Base-by-base conservation (phyloP, 2,329 filamentous ascomycete genomes). In the Colletotrichum agaves region DNA sequence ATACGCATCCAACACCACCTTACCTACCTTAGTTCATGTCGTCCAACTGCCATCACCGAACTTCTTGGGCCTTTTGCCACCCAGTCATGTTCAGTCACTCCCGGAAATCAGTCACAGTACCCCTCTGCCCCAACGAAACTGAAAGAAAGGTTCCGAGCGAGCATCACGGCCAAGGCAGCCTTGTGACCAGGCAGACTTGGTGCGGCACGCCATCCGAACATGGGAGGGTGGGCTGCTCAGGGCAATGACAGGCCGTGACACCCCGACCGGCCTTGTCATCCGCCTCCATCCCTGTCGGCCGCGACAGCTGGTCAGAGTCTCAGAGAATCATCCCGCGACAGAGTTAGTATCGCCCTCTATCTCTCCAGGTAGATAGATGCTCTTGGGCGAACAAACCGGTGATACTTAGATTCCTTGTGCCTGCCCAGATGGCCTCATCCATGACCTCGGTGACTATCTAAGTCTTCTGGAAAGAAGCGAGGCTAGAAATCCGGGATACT, bases 141-240 rank as follows among this genome's bases (percentile, higher is more conserved):
- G 12, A 37, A 33, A 13, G 17, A 23, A 19, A 35, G 37, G 33
- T 33, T 47, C 56, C 43, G n/a, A 43, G 52, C 50, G 50, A 62
- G 17, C 11, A 15, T 21, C 53, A 19, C 21, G 53, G 19, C 61
- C 64, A 64, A 53, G 61, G 61, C 64, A 68, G 65, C 65, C 65
- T 60, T 59, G 65, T 68, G 65, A 68, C 55, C 61, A 68, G 65
- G 61, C 65, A 68, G 65, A 60, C 11, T 68, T 55, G 15, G 46
- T 64, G 53, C 65, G 65, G 65, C 65, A 68, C 46, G 65, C 65
- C 65, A 49, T 68, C 61, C 65, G 61, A 64, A 64, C 33, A 53
- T 43, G 19, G 35, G 61, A 60, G 65, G 65, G 65, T 65, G 61
- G 53, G 65, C 47, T 46, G 65, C 41, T 50, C 61, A 65, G 65